These are phyloP conservation scores for Helichrysum umbraculigerum DNA, from an alignment of 129 eudicot species.

Conservation along the genomic window DNA sequence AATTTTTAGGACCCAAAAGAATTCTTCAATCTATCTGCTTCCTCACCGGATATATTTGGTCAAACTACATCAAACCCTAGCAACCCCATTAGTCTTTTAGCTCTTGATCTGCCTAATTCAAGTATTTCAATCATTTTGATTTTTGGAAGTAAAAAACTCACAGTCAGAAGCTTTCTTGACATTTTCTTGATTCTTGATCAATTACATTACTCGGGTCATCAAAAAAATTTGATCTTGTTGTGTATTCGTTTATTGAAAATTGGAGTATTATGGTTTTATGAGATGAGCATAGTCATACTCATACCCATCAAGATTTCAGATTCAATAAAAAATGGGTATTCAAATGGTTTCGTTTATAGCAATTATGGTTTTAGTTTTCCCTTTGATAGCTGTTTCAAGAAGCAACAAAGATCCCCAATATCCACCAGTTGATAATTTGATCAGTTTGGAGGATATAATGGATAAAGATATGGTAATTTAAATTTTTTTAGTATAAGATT, in stretches of 20 bases:
- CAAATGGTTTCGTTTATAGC: conserved; percentile 18
- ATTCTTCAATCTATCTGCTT: conserved; percentile 13
- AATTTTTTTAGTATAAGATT: background rate
- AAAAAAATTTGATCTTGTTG: background rate
- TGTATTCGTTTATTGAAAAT: background rate
- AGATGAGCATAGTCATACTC: conserved; percentile 32
- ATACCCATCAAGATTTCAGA: conserved; percentile 8
- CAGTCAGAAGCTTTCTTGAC: conserved; percentile 18
- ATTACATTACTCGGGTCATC: conserved; percentile 9
- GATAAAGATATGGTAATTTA: conserved; percentile 33
- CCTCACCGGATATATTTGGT: conserved; percentile 9
- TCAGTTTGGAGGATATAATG: conserved; percentile 26
- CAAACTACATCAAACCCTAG: conserved; percentile 32
- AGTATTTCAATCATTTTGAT: background rate
- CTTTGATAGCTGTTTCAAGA: conserved; percentile 23
- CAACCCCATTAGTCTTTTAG: background rate
- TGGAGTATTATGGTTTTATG: conserved; percentile 27
- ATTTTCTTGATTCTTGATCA: conserved; percentile 19
- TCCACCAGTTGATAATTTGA: conserved; percentile 11
- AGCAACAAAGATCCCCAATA: conserved; percentile 19
- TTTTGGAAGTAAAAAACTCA: conserved; percentile 9
- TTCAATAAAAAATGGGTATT: conserved; percentile 23
- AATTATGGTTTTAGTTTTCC: conserved; percentile 17
- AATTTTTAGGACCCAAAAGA: conserved; percentile 24
- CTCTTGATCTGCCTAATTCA: conserved; percentile 24